Percentiles rank a stretch among this genome's conserved stretches.
These are phyloP conservation scores for Sporopachydermia lactativora DNA, from an alignment of 805 yeast species.

Conservation along the genomic window DNA sequence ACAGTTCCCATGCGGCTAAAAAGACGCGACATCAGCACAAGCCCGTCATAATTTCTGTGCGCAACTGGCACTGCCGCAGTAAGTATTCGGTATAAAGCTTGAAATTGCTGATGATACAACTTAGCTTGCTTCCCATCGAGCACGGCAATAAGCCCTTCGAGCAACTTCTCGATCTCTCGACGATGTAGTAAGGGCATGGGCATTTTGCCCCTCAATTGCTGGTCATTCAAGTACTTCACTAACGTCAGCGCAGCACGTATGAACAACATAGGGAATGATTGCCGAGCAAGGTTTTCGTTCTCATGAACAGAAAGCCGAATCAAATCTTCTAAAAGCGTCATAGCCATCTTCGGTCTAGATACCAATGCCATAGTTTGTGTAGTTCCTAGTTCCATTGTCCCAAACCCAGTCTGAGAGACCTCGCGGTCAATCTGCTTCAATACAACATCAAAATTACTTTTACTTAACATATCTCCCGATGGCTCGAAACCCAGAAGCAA, in stretches of 20 bases:
- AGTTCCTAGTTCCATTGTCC: constrained; percentile 42
- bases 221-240: constrained; percentile 50
- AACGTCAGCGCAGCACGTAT: constrained; percentile 48
- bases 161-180: constrained; percentile 37
- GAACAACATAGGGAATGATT: constrained; percentile 33
- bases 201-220: constrained; percentile 36
- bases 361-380: constrained; percentile 34
- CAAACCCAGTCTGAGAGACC: constrained; percentile 16
- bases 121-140: constrained; percentile 4
- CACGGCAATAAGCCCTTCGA: constrained; percentile 28
- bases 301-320: constrained; percentile 24
- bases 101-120: not conserved
- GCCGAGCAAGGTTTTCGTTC: constrained; percentile 13
- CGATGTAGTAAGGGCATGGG: constrained; percentile 60
- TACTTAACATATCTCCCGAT: constrained; percentile 4
- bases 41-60: not conserved
- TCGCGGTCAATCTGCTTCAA: constrained; percentile 38
- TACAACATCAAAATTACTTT: constrained; percentile 43
- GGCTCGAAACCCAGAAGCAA: constrained; percentile 30
- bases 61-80: not conserved
- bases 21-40: not conserved
- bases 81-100: not conserved
- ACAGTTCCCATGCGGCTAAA: not conserved
- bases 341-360: constrained; percentile 34
- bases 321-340: constrained; percentile 41